Evolutionary conservation across 1,284 basidiomycete genomes (phyloP), one percentile per base, ranked within the genome.

Genomic region (Laetiporus sulphureus): DNA sequence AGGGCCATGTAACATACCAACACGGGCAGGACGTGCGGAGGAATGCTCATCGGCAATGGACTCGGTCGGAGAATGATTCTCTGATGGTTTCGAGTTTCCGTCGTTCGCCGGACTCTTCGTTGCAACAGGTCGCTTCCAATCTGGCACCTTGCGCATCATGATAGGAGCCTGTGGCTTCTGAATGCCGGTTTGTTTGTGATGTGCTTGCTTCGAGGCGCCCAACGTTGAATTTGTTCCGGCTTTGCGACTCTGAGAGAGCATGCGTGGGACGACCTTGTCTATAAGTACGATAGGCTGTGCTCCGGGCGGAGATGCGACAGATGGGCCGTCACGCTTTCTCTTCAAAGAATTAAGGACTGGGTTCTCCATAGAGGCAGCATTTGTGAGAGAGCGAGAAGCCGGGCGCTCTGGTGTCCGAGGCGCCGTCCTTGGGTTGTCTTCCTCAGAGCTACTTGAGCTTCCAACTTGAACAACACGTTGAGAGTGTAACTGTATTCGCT

Each of bases 321-420:
- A 40, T 31, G 47, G 66, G 27, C 32, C 37, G 21, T 59, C 62
- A 20, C 67, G 64, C 41, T 73, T 75, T 36, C 71, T 62, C 53
- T 73, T 74, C 31, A 66, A 53, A 13, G 37, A n/a, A 12, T 23
- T 37, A 1, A 33, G 32, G 2, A 33, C 11, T 4, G 45, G 27
- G 15, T 32, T 36, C 6, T 42, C 37, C 8, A 41, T 12, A 21
- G 29, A n/a, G 19, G 54, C n/a, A n/a, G n/a, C n/a, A n/a, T n/a
- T n/a, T n/a, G n/a, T n/a, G n/a, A n/a, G 30, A 10, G 35, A 1
- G 43, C 22, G 10, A 40, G 19, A n/a, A 32, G 47, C 32, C 23
- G 45, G 27, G 34, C 42, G 24, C 27, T 45, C 38, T 15, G 45
- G 40, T 38, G 52, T 46, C 3, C 37, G 46, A n/a, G 36, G 42